These are phyloP conservation scores for Globisporangium cystogenes DNA, from an alignment of 352 stramenopile genomes.

Conservation along the genomic window DNA sequence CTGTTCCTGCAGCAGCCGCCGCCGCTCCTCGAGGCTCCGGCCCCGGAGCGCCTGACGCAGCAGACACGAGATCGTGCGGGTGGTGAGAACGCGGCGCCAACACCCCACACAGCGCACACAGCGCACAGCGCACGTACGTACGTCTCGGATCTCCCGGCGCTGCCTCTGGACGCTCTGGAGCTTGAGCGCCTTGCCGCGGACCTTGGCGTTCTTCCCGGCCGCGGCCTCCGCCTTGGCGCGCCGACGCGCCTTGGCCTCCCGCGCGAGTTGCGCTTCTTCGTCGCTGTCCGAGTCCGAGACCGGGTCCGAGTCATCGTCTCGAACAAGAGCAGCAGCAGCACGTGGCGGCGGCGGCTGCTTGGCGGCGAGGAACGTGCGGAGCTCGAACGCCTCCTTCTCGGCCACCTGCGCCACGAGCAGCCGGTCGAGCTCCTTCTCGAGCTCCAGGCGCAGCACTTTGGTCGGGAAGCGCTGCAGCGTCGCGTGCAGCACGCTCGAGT, in stretches of 20 bases:
- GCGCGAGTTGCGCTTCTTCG: slow-evolving; percentile 58
- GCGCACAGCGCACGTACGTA: slow-evolving; percentile 11
- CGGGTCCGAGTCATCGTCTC: no score
- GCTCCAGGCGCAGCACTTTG: slow-evolving; percentile 81
- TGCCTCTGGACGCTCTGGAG: slow-evolving; percentile 66
- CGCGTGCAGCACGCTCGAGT: slow-evolving; percentile 86
- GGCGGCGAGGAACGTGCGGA: slow-evolving; percentile 33
- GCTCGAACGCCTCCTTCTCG: slow-evolving; percentile 60
- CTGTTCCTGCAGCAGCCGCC: slow-evolving; percentile 51
- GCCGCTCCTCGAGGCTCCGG: slow-evolving; percentile 59
- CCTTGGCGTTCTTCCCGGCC: slow-evolving; percentile 23
- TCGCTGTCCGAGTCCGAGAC: slow-evolving; percentile 70
- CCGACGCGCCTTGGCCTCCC: slow-evolving; percentile 32
- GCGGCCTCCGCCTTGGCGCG: slow-evolving; percentile 27
- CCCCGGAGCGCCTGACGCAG: slow-evolving; percentile 35
- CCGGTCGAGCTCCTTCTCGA: slow-evolving; percentile 90
- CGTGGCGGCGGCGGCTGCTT: background rate
- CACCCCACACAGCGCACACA: no score
- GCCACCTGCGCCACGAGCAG: slow-evolving; percentile 84
- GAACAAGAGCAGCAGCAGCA: no score
- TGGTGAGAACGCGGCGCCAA: no score
- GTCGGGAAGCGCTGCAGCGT: slow-evolving; percentile 89
- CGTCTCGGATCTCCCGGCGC: slow-evolving; percentile 68
- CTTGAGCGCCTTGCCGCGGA: slow-evolving; percentile 46
- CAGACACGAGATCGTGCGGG: background rate